Evolutionary conservation across 208 protist species (phyloP).

Genomic region (Tritrichomonas foetus): DNA sequence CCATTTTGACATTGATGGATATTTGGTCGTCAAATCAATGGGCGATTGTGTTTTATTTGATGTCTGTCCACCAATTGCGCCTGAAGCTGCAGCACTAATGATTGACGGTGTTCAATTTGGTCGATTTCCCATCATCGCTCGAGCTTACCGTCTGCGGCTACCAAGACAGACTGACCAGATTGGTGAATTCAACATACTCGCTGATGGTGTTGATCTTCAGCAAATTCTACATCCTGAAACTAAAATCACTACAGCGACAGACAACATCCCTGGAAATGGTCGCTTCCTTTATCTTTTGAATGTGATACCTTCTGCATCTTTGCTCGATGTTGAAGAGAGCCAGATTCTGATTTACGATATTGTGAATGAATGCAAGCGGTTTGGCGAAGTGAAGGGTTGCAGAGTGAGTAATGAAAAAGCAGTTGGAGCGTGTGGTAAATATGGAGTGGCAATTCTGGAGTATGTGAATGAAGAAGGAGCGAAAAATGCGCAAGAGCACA

Average conservation of each 20-base stretch:
- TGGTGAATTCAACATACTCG: neutral
- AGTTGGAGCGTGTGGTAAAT: neutral
- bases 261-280: neutral
- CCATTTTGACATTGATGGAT: neutral
- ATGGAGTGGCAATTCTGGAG: neutral
- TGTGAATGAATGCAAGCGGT: neutral
- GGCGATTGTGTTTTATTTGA: constrained; percentile 28
- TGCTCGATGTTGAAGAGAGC: neutral
- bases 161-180: neutral
- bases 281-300: neutral
- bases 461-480: neutral
- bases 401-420: neutral
- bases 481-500: neutral
- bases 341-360: constrained; percentile 4
- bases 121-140: neutral
- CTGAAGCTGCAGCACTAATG: neutral
- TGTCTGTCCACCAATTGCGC: neutral
- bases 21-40: neutral
- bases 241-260: neutral
- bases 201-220: neutral
- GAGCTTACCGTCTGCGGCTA: neutral
- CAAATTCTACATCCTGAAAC: neutral
- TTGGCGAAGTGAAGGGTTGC: neutral
- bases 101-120: constrained; percentile 1
- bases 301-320: neutral